Conservation (phyloP, 163 green algal species). For the Chlamydomonas reinhardtii region DNA sequence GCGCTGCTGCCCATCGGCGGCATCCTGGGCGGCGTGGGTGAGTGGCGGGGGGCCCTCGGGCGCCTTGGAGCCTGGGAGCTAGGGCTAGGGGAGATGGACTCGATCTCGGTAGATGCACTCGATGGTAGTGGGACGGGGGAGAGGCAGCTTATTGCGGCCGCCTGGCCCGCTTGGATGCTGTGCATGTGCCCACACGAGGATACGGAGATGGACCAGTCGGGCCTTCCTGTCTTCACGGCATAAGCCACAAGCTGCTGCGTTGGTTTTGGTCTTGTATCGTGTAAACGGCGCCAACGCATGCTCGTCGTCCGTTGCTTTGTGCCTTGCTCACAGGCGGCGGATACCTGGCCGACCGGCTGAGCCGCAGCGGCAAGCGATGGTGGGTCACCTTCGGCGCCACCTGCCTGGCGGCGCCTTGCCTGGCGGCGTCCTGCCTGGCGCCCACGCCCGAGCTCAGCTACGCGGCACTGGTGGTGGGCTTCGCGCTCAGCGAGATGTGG, state of each 20-base stretch:
- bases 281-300: too few species aligned
- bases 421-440: slow-evolving; percentile 80
- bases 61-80: not conserved
- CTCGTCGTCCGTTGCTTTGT: not conserved
- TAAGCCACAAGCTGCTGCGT: too few species aligned
- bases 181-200: too few species aligned
- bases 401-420: slow-evolving; percentile 76
- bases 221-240: too few species aligned
- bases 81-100: too few species aligned
- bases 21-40: slow-evolving; percentile 86
- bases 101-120: too few species aligned
- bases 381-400: slow-evolving; percentile 82
- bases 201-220: too few species aligned
- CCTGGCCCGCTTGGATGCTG: too few species aligned
- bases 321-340: slow-evolving; percentile 58
- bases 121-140: too few species aligned
- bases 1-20: slow-evolving; percentile 87
- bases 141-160: too few species aligned
- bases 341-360: slow-evolving; percentile 84
- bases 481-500: slow-evolving; percentile 89
- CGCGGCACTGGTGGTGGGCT: slow-evolving; percentile 80
- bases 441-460: slow-evolving; percentile 75
- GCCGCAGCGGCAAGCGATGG: slow-evolving; percentile 62
- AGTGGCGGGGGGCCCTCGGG: not conserved
- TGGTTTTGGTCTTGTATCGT: too few species aligned